phyloP scores from a whole-genome alignment of 768 basidiomycete genomes.

The Mycena amicta region DNA sequence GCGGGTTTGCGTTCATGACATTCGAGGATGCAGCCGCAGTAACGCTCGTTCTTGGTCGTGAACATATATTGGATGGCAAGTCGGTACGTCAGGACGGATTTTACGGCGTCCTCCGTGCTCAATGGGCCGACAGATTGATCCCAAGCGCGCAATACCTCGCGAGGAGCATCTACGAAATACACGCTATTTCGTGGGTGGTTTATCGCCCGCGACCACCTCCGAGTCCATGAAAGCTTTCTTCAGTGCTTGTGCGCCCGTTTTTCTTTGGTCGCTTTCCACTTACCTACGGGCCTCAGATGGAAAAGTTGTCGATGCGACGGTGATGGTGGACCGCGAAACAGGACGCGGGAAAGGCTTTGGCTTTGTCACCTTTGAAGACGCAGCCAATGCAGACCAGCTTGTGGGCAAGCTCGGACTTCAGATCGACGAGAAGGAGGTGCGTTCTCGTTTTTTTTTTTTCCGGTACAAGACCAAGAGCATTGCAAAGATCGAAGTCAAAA shows the following conservation, averaged over 20 bases:
- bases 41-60: slow-evolving; percentile 62
- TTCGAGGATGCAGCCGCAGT: slow-evolving; percentile 71
- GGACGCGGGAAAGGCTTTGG: slow-evolving; percentile 81
- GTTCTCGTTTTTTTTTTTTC: slow-evolving; percentile 17
- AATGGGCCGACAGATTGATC: slow-evolving; percentile 64
- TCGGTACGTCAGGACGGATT: slow-evolving; percentile 51
- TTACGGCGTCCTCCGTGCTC: neutral
- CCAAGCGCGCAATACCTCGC: slow-evolving; percentile 84
- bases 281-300: slow-evolving; percentile 40
- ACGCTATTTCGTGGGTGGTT: slow-evolving; percentile 82
- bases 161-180: slow-evolving; percentile 77
- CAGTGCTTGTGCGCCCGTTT: slow-evolving; percentile 39
- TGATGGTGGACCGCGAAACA: slow-evolving; percentile 83
- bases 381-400: slow-evolving; percentile 63
- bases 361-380: slow-evolving; percentile 80
- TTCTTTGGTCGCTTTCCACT: neutral
- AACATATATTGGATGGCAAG: slow-evolving; percentile 80
- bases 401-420: slow-evolving; percentile 68
- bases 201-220: slow-evolving; percentile 66
- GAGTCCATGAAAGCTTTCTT: slow-evolving; percentile 76
- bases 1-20: slow-evolving; percentile 86
- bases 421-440: slow-evolving; percentile 76
- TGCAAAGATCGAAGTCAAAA: slow-evolving; percentile 77
- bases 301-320: slow-evolving; percentile 80
- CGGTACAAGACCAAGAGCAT: no score